A percentile compares a stretch with the other conserved stretches of the same genome.
These are phyloP conservation scores for Berberis thunbergii DNA, from an alignment of 164 flowering plant species.

Conservation along the genomic window DNA sequence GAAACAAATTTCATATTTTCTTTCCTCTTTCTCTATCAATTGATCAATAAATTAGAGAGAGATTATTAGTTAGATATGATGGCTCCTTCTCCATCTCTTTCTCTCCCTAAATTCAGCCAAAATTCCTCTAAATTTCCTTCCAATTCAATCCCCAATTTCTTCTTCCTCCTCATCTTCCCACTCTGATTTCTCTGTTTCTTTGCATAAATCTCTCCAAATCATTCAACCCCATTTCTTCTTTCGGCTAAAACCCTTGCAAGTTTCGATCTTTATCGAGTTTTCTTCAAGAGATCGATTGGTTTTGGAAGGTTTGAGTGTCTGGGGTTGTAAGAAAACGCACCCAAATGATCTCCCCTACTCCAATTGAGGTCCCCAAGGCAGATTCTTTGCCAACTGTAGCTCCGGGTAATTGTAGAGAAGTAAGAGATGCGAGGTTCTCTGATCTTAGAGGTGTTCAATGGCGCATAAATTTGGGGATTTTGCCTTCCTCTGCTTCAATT, in stretches of 20 bases:
- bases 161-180: conserved; percentile 2
- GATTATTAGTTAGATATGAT: too few species aligned
- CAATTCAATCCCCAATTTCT: background rate
- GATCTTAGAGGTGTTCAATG: conserved; percentile 75
- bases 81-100: conserved; percentile 2
- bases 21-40: background rate
- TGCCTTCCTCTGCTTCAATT: conserved; percentile 51
- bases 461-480: conserved; percentile 82
- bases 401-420: background rate
- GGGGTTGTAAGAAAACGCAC: background rate
- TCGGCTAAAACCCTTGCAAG: background rate
- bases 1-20: conserved; percentile 19
- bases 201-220: background rate
- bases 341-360: conserved; percentile 10
- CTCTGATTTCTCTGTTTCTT: background rate
- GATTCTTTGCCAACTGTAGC: background rate
- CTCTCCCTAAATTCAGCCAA: conserved; percentile 11
- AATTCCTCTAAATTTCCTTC: conserved; percentile 4
- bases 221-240: conserved; percentile 2
- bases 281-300: background rate
- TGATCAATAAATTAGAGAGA: too few species aligned
- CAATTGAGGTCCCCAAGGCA: conserved; percentile 10
- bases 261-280: background rate
- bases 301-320: conserved; percentile 11
- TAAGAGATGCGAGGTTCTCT: conserved; percentile 21